Evolutionary conservation across 129 eudicot species (phyloP), one percentile per base, ranked within the genome.

Genomic region (Flaveria linearis): DNA sequence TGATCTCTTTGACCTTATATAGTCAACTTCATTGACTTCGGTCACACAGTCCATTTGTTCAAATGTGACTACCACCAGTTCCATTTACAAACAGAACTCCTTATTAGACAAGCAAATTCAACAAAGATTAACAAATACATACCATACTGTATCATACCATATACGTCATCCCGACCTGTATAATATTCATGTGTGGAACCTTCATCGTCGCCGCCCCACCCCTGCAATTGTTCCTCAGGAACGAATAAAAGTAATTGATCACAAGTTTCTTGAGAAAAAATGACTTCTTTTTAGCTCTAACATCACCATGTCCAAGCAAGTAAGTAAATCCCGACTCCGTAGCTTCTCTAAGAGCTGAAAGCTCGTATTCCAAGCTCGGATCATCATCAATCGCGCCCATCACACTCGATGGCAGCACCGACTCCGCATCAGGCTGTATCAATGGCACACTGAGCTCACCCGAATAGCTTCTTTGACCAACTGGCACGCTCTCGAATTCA

Each of bases 161-260:
- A 73, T 89, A 89, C 3, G 97, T 92, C 93, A 87, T 92, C 50
- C 89, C 86, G 10, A 92, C 97, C 73, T 84, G 90, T 36, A 92
- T 87, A 65, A 92, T 81, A 36, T 87, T 86, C 90, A 85, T 87
- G 68, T 87, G 97, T 42, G 97, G 97, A 4, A 92, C 97, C 69
- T 80, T 84, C 90, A 92, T 82, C 20, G 91, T 85, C 3, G 97
- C 97, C 13, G 89, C 91, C 6, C 97, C 97, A 1, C 94, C 93
- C 55, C 97, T 84, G 76, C 97, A 92, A 46, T 92, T 92, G 74
- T 80, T 86, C 91, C 97, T 88, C 80, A 92, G 25, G 76, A 89
- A 92, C 11, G 96, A 82, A 55, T 92, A 92, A 36, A 92, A 89
- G 82, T 92, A 92, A 71, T 92, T 92, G 28, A 92, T 88, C 25